These are phyloP conservation scores for Globisporangium echinulatum DNA, from an alignment of 352 stramenopile genomes.

Conservation along the genomic window DNA sequence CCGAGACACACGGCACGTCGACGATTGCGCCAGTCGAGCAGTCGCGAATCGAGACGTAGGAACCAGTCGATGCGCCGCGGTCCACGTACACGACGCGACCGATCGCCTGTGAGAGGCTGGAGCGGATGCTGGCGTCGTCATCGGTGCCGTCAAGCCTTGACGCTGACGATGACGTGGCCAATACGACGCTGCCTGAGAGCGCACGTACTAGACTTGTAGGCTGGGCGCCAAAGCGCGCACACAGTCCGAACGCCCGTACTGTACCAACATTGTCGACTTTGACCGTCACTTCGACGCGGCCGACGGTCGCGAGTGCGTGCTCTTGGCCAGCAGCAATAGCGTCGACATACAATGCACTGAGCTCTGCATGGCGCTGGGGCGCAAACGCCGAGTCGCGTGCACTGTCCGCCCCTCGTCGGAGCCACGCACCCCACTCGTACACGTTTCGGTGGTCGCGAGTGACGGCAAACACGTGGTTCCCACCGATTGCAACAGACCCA, in stretches of 20 bases:
- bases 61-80: conserved; percentile 43
- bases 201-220: conserved; percentile 34
- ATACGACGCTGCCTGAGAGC: conserved; percentile 27
- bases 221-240: conserved; percentile 43
- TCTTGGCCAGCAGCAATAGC: conserved; percentile 50
- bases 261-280: conserved; percentile 4
- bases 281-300: conserved; percentile 42
- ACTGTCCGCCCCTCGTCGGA: conserved; percentile 34
- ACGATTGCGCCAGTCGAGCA: conserved; percentile 22
- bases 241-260: conserved; percentile 24
- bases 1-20: conserved; percentile 54
- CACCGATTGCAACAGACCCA: conserved; percentile 39
- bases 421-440: conserved; percentile 68
- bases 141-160: too few relatives aligned
- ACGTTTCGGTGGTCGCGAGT: conserved; percentile 34
- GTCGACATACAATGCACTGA: conserved; percentile 42
- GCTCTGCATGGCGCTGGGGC: conserved; percentile 33
- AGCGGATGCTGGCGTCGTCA: conserved; percentile 8
- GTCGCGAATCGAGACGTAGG: conserved; percentile 44
- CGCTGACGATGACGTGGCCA: background rate
- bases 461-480: conserved; percentile 70
- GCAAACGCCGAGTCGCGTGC: conserved; percentile 46
- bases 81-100: conserved; percentile 53
- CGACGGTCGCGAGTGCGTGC: conserved; percentile 45
- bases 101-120: conserved; percentile 29